Percentiles rank a stretch among this genome's conserved stretches.
These are phyloP conservation scores for Phlebiopsis gigantea DNA, from an alignment of 768 basidiomycete species.

Conservation along the genomic window DNA sequence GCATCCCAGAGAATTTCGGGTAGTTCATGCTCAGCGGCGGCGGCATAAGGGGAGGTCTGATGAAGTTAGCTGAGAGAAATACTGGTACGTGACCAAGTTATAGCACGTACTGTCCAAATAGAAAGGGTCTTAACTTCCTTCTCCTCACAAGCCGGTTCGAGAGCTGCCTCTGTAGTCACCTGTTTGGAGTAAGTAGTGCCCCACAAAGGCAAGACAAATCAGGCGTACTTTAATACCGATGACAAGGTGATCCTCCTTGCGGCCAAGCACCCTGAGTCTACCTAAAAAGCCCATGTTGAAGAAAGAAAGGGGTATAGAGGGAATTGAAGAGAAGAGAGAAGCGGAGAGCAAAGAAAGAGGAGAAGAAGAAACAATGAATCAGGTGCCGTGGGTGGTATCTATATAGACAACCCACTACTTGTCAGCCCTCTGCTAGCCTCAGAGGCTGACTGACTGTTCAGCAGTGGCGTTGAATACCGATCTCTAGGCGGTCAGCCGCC, in stretches of 20 bases:
- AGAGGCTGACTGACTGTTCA: no score
- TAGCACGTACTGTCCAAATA: neutral
- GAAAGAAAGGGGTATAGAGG: neutral
- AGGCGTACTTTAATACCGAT: neutral
- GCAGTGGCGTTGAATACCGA: no score
- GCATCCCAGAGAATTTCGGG: neutral
- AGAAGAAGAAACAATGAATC: neutral
- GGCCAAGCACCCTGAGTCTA: neutral
- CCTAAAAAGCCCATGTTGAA: neutral
- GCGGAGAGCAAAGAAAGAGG: neutral
- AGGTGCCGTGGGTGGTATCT: no score
- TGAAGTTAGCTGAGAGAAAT: neutral
- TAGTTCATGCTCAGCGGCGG: neutral
- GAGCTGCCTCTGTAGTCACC: neutral
- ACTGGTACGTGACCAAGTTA: neutral
- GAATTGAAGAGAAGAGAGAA: neutral
- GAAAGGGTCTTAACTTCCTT: neutral
- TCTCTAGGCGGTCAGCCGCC: no score
- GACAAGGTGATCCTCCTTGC: neutral
- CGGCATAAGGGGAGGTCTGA: neutral
- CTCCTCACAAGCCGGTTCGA: neutral
- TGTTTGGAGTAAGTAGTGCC: no score
- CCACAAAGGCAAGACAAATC: neutral
- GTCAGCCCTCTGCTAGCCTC: no score
- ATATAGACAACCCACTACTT: no score